phyloP scores from a whole-genome alignment of 768 basidiomycete genomes.

The Tulasnella sp. region DNA sequence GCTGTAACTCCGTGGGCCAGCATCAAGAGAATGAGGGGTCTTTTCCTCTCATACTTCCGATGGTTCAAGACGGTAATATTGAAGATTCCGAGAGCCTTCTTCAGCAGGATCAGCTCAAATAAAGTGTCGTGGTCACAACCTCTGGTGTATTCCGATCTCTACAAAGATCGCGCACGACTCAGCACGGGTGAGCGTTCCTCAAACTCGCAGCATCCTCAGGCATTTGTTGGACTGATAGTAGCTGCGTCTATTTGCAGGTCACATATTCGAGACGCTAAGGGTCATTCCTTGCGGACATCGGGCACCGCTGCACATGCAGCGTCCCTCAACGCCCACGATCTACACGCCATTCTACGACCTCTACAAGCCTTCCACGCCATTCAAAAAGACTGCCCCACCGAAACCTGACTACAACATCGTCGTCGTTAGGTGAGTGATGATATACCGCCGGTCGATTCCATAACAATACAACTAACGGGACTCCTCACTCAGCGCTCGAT shows the following conservation, averaged over 20 bases:
- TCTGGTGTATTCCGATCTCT: constrained; percentile 21
- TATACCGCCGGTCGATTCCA: not conserved
- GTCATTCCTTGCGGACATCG: constrained; percentile 59
- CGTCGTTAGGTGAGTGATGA: constrained; percentile 60
- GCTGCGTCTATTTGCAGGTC: constrained; percentile 32
- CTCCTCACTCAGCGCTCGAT: constrained; percentile 51
- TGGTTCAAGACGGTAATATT: not conserved
- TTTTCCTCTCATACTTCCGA: not conserved
- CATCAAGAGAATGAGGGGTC: not conserved
- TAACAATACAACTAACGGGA: not conserved
- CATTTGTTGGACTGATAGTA: not conserved
- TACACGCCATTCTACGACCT: constrained; percentile 82
- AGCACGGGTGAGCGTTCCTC: not conserved
- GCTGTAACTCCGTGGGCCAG: not conserved
- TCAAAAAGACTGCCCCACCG: constrained; percentile 63
- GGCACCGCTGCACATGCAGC: constrained; percentile 32
- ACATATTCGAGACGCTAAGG: constrained; percentile 56
- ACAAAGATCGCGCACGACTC: not conserved
- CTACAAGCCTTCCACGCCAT: constrained; percentile 83
- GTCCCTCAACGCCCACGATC: constrained; percentile 32
- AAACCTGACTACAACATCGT: constrained; percentile 79
- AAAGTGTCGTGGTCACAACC: constrained; percentile 18
- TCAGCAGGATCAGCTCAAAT: not conserved
- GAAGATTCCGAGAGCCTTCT: not conserved
- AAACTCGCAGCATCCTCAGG: not conserved